Evolutionary conservation across 148 eudicot genomes (phyloP), one percentile per base, ranked within the genome.

Genomic region (Diospyros kaki): DNA sequence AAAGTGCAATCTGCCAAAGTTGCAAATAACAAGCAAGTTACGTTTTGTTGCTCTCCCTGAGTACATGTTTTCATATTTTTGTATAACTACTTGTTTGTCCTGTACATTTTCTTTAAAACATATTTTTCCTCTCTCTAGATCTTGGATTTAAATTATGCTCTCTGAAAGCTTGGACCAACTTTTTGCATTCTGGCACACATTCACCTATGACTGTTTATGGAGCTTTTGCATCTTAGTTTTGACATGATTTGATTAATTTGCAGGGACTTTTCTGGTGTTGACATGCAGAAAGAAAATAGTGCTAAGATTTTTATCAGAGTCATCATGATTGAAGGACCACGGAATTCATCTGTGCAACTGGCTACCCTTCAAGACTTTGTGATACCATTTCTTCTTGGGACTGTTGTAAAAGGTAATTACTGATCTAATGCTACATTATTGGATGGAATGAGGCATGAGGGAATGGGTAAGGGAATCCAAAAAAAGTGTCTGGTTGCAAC

Each of bases 371-470:
- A 80, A 71, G 87, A 91, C 53, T 56, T 82, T 81, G 89, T 89
- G 80, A 82, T 85, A 62, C 97, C 98, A 2, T 70, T 76, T 76
- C 94, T 93, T 73, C 84, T 93, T 62, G 73, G 81, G 58, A 84
- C 85, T 42, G 86, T 89, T 4, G 77, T 93, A 63, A 93, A 93
- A 93, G 96, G 98, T 93, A 52, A 54, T 52, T 64, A 69, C 69
- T 54, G 28, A 40, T 42, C 53, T 44, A 39, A 17, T 41, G 8
- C 28, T 28, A 0, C 28, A 28, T 28, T 28, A 28, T 28, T 28
- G 28, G 28, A 28, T 28, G 28, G 28, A 28, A 28, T 28, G 28
- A 28, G 28, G 28, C 28, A 28, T 28, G 28, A 28, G 28, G 28
- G 28, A 28, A 28, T 28, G 28, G 28, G 28, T 28, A 28, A 28